Percentiles rank a stretch among this genome's conserved stretches.
Conservation (phyloP, 23 red algal genomes). For the Gracilaria gracilis region DNA sequence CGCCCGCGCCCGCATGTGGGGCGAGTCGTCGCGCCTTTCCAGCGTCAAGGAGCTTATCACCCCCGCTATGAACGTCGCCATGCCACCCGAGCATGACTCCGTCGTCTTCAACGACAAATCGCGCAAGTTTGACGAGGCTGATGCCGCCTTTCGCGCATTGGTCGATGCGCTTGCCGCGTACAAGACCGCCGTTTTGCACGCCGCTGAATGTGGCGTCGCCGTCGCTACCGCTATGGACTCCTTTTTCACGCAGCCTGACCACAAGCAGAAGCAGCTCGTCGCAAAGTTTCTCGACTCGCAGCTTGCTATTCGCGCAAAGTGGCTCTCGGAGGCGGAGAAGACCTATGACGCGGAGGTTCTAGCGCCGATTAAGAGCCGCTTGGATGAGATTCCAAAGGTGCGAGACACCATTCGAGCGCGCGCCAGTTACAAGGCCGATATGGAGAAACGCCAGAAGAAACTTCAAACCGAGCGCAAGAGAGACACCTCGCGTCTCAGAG, state of each 20-base stretch:
- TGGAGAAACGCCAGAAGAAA: constrained; percentile 69
- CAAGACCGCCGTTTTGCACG: constrained; percentile 47
- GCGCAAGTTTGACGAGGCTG: constrained; percentile 62
- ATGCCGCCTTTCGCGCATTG: constrained; percentile 44
- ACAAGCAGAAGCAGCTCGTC: constrained; percentile 39
- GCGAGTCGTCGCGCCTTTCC: neutral
- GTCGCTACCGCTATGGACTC: constrained; percentile 52
- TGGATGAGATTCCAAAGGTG: constrained; percentile 76
- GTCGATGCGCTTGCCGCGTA: constrained; percentile 47
- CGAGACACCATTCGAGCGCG: constrained; percentile 63
- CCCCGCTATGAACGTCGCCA: constrained; percentile 26
- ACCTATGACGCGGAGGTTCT: constrained; percentile 50
- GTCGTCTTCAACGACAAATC: constrained; percentile 61
- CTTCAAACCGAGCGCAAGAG: constrained; percentile 54
- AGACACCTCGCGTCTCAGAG: constrained; percentile 70
- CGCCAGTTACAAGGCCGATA: constrained; percentile 55
- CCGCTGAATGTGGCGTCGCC: constrained; percentile 60
- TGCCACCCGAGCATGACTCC: constrained; percentile 28
- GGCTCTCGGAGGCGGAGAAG: constrained; percentile 39
- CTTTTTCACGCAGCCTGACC: constrained; percentile 52
- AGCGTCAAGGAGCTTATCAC: neutral
- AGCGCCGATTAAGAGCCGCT: constrained; percentile 46
- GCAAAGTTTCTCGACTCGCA: constrained; percentile 53
- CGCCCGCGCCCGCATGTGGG: constrained; percentile 11
- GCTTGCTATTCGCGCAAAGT: constrained; percentile 58